Base-by-base conservation (phyloP, 805 yeast genomes). In the Candida saitoana region DNA sequence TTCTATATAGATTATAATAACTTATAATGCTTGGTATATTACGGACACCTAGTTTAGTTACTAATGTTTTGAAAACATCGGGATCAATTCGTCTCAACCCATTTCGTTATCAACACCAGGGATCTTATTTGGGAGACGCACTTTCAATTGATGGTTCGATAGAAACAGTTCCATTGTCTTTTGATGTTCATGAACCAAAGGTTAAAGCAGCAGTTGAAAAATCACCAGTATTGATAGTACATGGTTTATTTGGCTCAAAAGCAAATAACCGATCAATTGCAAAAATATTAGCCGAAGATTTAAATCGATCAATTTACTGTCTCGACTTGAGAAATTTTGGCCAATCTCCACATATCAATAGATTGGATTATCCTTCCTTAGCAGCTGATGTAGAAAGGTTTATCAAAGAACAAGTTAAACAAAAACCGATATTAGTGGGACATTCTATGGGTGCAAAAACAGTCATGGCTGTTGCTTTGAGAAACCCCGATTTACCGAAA, bases 381-480 rank as follows among this genome's bases (percentile, higher is more conserved):
- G 84, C 96, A 0, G 82, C 86, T 0, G 99, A 91, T 59, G 88
- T 91, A n/a, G 88, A 82, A 49, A 52, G 63, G 15, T 91, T 89
- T 56, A 74, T 90, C 8, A 52, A 56, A 1, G 76, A 75, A 3
- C 32, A 36, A 6, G 12, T n/a, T 6, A 68, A 73, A 6, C 45
- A 36, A 11, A 71, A 74, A 39, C 84, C 87, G 0, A 76, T 85
- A n/a, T 45, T 85, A 15, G 65, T 85, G 14, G 95, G 95, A 0
- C 93, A 85, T 57, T 84, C 91, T 0, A 84, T 87, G 93, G 99
- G 99, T 5, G 99, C 96, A 3, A 90, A 91, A 55, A 76, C 91
- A 0, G 96, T 84, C 4, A 90, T 91, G 97, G 89, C 93, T 0
- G 69, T 85, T 4, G 82, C 87, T 0, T 65, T 93, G 44, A 69